phyloP scores from a whole-genome alignment of 768 basidiomycete species.

The Leccinum subgranulosum region DNA sequence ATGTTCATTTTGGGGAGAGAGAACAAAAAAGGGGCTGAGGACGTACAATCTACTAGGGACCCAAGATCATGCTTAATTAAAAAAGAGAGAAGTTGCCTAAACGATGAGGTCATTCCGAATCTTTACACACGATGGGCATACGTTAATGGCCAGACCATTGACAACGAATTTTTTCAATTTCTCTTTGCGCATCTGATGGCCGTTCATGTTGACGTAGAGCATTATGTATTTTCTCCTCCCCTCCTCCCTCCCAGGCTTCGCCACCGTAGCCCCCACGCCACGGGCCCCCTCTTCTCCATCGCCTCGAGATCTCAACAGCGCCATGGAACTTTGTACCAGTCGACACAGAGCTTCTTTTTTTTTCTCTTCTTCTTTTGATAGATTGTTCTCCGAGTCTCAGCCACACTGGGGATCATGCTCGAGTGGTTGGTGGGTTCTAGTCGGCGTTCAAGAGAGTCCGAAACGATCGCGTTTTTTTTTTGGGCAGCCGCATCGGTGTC shows the following conservation, averaged over 20 bases:
- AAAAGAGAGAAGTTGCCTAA: neutral
- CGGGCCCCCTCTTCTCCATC: neutral
- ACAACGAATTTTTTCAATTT: neutral
- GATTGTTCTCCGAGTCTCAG: neutral
- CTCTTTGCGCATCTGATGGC: constrained; percentile 19
- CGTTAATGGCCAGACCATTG: neutral
- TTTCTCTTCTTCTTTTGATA: neutral
- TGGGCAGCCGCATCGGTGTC: neutral
- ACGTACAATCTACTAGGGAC: neutral
- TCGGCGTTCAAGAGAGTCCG: neutral
- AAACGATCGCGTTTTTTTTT: neutral
- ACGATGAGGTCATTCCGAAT: neutral
- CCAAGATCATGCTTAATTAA: neutral
- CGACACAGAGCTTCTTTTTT: neutral
- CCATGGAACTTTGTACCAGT: neutral
- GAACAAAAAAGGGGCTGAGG: neutral
- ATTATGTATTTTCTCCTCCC: constrained; percentile 1
- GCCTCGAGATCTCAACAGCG: neutral
- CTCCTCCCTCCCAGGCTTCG: neutral
- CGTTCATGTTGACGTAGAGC: constrained; percentile 15
- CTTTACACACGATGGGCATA: constrained; percentile 13
- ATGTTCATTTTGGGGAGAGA: neutral
- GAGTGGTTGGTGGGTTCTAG: neutral
- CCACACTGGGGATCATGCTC: neutral
- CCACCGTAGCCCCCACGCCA: neutral